A percentile compares a stretch with the other conserved stretches of the same genome.
These are phyloP conservation scores for Nicotiana obtusifolia DNA, from an alignment of 257 asterid genomes.

Conservation along the genomic window DNA sequence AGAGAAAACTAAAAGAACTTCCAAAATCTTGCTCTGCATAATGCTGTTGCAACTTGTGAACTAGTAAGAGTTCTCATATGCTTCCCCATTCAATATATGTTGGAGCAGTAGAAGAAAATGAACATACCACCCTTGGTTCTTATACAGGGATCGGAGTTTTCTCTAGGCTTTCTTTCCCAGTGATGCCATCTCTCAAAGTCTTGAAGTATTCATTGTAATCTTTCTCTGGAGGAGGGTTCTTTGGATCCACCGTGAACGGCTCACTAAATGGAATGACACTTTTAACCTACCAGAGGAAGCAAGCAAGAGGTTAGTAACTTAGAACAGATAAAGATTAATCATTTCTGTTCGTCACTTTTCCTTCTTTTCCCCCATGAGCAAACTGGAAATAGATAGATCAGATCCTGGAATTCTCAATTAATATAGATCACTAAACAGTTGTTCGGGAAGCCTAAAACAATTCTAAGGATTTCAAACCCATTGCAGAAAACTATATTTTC, in stretches of 20 bases:
- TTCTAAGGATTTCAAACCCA: neutral
- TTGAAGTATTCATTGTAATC: conserved; percentile 73
- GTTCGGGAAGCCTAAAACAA: neutral
- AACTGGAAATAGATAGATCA: neutral
- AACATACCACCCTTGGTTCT: conserved; percentile 23
- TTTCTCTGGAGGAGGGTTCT: conserved; percentile 85
- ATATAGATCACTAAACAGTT: neutral
- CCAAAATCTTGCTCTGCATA: neutral
- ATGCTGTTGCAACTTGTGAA: neutral
- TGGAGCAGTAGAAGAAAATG: neutral
- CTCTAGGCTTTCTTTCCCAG: conserved; percentile 90
- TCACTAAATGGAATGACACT: conserved; percentile 89
- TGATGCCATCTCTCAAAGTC: conserved; percentile 71
- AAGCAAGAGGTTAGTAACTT: neutral
- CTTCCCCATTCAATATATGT: neutral
- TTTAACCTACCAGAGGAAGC: conserved; percentile 54
- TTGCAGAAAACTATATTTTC: neutral
- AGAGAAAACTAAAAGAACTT: neutral
- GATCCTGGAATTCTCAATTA: neutral
- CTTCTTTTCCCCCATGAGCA: neutral
- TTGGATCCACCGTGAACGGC: conserved; percentile 88
- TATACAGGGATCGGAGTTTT: conserved; percentile 54
- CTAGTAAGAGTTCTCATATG: neutral
- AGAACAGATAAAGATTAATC: neutral
- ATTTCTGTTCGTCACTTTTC: neutral